Evolutionary conservation across 768 basidiomycete species (phyloP).

Genomic region (Hebeloma cylindrosporum): DNA sequence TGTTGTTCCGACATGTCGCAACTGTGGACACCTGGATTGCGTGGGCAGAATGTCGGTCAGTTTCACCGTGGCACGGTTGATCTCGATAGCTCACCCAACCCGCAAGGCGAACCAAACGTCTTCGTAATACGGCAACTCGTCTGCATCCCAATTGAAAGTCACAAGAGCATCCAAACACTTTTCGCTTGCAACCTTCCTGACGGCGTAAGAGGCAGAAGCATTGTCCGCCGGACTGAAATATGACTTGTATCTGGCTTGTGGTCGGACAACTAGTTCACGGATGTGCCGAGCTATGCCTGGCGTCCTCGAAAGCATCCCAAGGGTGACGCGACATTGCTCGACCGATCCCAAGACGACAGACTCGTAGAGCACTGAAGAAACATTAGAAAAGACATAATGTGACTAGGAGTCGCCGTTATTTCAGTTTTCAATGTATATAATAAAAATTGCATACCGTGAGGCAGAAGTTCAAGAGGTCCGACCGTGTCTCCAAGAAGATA

Average conservation of each 20-base stretch:
- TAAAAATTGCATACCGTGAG: slow-evolving; percentile 42
- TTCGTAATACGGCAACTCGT: slow-evolving; percentile 63
- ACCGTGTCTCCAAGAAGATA: slow-evolving; percentile 46
- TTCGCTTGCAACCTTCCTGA: slow-evolving; percentile 48
- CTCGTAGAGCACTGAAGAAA: slow-evolving; percentile 61
- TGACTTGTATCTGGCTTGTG: slow-evolving; percentile 28
- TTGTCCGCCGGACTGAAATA: slow-evolving; percentile 30
- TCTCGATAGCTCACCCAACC: slow-evolving; percentile 45
- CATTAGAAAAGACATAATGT: slow-evolving; percentile 47
- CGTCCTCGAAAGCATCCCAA: slow-evolving; percentile 58
- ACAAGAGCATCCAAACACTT: slow-evolving; percentile 59
- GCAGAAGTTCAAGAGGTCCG: slow-evolving; percentile 59
- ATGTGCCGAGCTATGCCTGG: slow-evolving; percentile 69
- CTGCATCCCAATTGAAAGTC: slow-evolving; percentile 72
- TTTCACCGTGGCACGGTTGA: not conserved
- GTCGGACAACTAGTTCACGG: slow-evolving; percentile 53
- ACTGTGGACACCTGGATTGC: slow-evolving; percentile 56
- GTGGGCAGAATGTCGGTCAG: slow-evolving; percentile 8
- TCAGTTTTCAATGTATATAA: not conserved
- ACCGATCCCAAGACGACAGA: slow-evolving; percentile 52
- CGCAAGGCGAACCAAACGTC: slow-evolving; percentile 80
- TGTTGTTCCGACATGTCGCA: slow-evolving; percentile 61
- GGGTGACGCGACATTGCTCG: slow-evolving; percentile 62
- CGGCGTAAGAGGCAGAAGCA: slow-evolving; percentile 48
- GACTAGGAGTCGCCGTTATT: too few species aligned